phyloP scores from a whole-genome alignment of 257 asterid genomes.

The Solanum pinnatisectum region DNA sequence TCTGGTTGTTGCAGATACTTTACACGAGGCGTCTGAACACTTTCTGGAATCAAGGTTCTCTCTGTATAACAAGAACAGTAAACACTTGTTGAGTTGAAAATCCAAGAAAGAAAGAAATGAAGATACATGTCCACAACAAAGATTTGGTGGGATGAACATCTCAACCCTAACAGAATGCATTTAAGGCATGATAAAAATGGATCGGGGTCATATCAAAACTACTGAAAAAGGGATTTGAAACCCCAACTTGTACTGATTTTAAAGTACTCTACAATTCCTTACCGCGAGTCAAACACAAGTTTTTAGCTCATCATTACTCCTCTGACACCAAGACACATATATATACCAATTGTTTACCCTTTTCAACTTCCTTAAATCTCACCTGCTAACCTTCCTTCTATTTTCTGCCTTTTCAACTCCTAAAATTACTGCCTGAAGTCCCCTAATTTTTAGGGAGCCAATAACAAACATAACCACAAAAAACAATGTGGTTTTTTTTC shows the following conservation, averaged over 20 bases:
- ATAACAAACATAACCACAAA: neutral
- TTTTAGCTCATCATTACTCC: neutral
- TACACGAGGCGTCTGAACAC: constrained; percentile 46
- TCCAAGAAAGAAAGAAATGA: neutral
- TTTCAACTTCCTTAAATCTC: neutral
- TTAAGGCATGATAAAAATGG: neutral
- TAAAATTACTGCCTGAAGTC: neutral
- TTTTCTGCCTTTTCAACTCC: neutral
- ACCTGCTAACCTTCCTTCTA: neutral
- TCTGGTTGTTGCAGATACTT: constrained; percentile 29
- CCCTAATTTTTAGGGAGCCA: neutral
- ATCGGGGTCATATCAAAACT: neutral
- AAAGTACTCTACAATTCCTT: neutral
- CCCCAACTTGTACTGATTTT: neutral
- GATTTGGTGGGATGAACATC: neutral
- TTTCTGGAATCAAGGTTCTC: constrained; percentile 29
- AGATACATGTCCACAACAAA: neutral
- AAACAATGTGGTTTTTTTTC: neutral
- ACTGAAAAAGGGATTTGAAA: neutral
- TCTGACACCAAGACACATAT: neutral
- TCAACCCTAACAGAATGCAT: neutral
- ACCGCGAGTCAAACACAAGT: neutral
- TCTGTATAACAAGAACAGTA: constrained; percentile 23
- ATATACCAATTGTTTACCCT: neutral
- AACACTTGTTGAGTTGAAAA: neutral